Base-by-base conservation (phyloP, 371 early-diverging fungal species). In the Spraguea lophii region DNA sequence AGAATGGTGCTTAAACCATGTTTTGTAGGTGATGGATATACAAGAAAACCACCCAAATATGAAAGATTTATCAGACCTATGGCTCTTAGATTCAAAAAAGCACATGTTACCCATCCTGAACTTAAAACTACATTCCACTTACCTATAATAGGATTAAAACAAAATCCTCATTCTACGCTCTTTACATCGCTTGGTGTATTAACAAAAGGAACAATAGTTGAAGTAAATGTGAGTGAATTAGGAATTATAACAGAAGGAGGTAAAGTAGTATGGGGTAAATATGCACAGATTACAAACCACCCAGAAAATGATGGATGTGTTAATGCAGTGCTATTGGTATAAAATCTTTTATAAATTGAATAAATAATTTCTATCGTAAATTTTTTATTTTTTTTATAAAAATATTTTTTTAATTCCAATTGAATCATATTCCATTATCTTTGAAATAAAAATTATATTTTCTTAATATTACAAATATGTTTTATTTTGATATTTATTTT, bases 201-300 rank as follows among this genome's bases (percentile, higher is more conserved):
- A 46, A 90, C 91, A 41, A 95, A 93, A 77, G 99, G 99, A 67
- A 93, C 93, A 3, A 82, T 98, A 44, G 80, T 98, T 45, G 99
- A 98, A 75, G 73, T 76, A 50, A 88, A 91, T 73, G 88, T 94
- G 1, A 80, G 82, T 58, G 97, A 93, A 70, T 75, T 98, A 51
- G 99, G 97, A 51, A 74, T 98, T 41, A 93, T 98, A 17, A 90
- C 93, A 38, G 85, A 85, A 32, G 77, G 80, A 63, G 95, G 99
- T 53, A 91, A 94, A 74, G 90, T 98, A 52, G 88, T 94, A 15
- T 98, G 97, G 97, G 95, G 97, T 7, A 98, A 94, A 75, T 94
- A 92, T 72, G 72, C 72, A 23, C 97, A 95, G 75, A 79, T 87
- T 13, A 86, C 84, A 12, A 86, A 86, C 66, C 80, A 84, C 66